Evolutionary conservation across 768 basidiomycete species (phyloP), one percentile per base, ranked within the genome.

Genomic region (Dentipellis fragilis): DNA sequence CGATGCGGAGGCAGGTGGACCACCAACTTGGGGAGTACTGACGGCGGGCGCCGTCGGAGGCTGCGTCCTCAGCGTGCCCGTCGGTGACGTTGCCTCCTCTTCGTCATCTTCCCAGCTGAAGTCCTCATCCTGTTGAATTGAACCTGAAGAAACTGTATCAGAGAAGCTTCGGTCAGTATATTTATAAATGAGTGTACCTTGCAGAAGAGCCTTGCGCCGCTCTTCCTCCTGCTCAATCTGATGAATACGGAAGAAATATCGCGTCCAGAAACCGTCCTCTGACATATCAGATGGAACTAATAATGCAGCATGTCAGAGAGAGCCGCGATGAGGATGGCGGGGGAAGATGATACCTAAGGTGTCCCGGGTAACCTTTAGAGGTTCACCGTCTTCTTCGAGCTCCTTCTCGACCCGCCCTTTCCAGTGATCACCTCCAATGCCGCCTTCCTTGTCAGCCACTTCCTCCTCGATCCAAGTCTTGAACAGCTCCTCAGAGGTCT

Each of bases 71-170:
- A 21, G 16, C 57, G 38, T 52, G 62, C 54, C 57, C 7, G 61
- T 50, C 12, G 67, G 53, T 11, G 65, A 61, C 46, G 63, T 59
- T 39, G 66, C 60, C 37, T 87, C 86, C n/a, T 91, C 89, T n/a
- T 93, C 91, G 51, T 85, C 83, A 54, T 90, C 90, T 66, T 93
- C 92, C 92, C 92, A 95, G 63, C 81, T 87, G 69, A 95, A 93
- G 57, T 90, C 86, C 36, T 94, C 93, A 47, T 95, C 93, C 23
- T 77, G 80, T 56, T 86, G 81, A 8, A 73, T 68, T 3, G 83
- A 74, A n/a, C 77, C 82, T 84, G 39, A 17, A 3, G 59, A 56
- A 51, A 57, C 51, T 29, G 6, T 29, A 46, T 50, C 10, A 37
- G 61, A 34, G 52, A 54, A 10, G 34, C 29, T 45, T 19, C 14